phyloP scores from a whole-genome alignment of 2,329 filamentous ascomycete genomes.

The Fusarium illudens region DNA sequence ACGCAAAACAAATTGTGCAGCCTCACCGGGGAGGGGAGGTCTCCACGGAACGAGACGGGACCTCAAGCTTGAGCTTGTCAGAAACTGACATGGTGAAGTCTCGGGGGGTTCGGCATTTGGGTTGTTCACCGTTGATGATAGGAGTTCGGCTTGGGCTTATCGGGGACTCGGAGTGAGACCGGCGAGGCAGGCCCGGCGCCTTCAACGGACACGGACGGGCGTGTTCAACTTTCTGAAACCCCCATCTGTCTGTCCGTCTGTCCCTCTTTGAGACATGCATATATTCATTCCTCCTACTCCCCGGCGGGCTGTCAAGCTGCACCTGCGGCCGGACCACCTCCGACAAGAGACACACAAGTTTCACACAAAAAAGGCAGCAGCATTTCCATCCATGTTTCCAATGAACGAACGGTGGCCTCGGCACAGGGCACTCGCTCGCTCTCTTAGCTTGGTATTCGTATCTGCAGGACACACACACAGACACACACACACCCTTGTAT shows the following conservation, averaged over 20 bases:
- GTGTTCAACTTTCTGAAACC: too few relatives aligned
- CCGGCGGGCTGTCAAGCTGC: not conserved
- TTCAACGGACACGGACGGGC: too few relatives aligned
- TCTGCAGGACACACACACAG: not conserved
- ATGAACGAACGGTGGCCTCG: not conserved
- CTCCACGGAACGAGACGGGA: not conserved
- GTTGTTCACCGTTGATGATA: constrained; percentile 2
- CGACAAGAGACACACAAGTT: not conserved
- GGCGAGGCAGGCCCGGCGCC: not conserved
- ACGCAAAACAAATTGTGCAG: not conserved
- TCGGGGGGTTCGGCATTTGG: not conserved
- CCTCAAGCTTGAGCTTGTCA: not conserved
- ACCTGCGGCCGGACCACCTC: not conserved
- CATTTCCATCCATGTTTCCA: not conserved
- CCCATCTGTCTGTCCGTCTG: not conserved
- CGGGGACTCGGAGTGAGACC: constrained; percentile 20
- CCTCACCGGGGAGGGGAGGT: not conserved
- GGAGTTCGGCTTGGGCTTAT: not conserved
- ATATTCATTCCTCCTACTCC: not conserved
- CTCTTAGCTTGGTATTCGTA: not conserved
- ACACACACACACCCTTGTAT: not conserved
- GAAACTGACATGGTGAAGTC: not conserved
- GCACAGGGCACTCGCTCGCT: too few relatives aligned
- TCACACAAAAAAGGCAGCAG: not conserved
- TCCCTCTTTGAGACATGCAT: not conserved